Evolutionary conservation across 805 yeast species (phyloP).

Genomic region (Candida gorgasii): DNA sequence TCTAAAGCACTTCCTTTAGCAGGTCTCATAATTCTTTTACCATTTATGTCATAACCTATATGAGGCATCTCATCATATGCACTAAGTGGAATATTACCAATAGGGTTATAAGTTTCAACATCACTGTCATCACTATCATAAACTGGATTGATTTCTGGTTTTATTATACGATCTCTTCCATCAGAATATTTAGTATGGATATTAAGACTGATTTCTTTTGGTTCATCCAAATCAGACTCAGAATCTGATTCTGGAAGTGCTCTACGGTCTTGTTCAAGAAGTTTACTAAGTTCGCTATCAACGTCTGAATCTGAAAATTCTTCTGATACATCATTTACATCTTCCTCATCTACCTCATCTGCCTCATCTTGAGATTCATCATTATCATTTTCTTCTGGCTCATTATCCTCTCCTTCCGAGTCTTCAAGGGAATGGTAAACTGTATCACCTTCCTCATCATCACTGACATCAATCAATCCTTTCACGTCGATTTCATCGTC

Average conservation of each 20-base stretch:
- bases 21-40: conserved; percentile 98
- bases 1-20: conserved; percentile 96
- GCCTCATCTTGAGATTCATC: conserved; percentile 35
- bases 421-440: conserved; percentile 23
- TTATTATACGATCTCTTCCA: conserved; percentile 74
- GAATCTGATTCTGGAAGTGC: conserved; percentile 38
- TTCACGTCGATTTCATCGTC: conserved; percentile 32
- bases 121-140: conserved; percentile 95
- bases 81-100: conserved; percentile 89
- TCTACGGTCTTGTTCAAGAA: conserved; percentile 49
- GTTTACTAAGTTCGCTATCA: conserved; percentile 62
- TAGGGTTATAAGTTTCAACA: conserved; percentile 74
- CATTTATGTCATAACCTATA: conserved; percentile 94
- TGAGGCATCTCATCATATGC: conserved; percentile 98
- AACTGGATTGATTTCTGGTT: conserved; percentile 91
- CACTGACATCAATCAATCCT: conserved; percentile 46
- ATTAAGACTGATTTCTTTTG: conserved; percentile 47
- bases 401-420: conserved; percentile 22
- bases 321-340: conserved; percentile 19
- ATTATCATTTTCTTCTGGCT: conserved; percentile 25
- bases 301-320: conserved; percentile 38
- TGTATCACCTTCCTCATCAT: conserved; percentile 23
- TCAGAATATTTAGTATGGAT: conserved; percentile 61
- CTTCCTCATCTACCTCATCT: conserved; percentile 33
- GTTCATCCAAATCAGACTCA: conserved; percentile 48